Evolutionary conservation across 306 rosid species (phyloP), one percentile per base, ranked within the genome.

Genomic region (Canavalia gladiata): DNA sequence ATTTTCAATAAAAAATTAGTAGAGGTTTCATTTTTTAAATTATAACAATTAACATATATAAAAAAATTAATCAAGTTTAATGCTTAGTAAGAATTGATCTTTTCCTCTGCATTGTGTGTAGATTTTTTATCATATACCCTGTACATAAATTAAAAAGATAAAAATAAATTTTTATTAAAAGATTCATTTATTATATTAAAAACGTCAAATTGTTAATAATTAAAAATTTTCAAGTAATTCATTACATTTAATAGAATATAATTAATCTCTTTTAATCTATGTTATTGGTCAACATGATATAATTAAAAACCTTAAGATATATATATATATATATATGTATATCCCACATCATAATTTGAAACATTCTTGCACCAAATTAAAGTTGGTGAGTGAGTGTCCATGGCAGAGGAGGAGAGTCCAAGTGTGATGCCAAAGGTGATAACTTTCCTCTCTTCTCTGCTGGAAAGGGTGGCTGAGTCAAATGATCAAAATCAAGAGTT

Each of bases 351-450:
- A 82, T 47, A 87, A 55, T 28, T 88, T 65, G 47, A 80, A 88
- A 62, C 81, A 76, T 51, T 29, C 30, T 33, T 8, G 63, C n/a
- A 67, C 33, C 79, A 46, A 50, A 84, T 18, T 18, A 18, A 18
- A 18, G 25, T 18, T 18, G 25, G 25, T 80, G 63, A 66, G 52
- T 67, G 54, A 63, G 3, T 25, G 29, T 78, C 74, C 37, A 95
- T 93, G 98, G 97, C 90, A 59, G 99, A 93, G 84, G 78, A 92
- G n/a, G 94, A 90, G 90, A 87, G 77, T 83, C 90, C 91, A 65
- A 69, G 77, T 73, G 91, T 80, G 78, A 93, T 93, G 94, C 86
- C 90, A 52, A 92, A 89, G 74, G 67, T 88, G 8, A 88, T 93
- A 82, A 78, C 77, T 56, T 95, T 92, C 28, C 93, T 95, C 57